Conservation (phyloP, 371 early-diverging fungal species). For the Parasitella parasitica region DNA sequence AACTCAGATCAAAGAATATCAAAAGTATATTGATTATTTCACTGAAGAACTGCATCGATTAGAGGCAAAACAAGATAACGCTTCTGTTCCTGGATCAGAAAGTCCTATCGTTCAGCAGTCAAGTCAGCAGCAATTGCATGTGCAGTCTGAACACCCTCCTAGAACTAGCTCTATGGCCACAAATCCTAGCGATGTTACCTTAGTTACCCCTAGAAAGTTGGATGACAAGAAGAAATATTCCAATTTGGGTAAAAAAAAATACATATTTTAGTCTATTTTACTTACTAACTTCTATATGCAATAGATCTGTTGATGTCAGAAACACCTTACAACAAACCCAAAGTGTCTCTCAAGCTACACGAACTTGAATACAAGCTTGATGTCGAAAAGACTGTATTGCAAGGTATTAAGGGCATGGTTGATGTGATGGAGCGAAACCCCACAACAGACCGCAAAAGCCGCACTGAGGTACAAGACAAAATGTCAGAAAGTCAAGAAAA, state of each 20-base stretch:
- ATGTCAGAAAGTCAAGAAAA: conserved; percentile 78
- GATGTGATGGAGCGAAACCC: conserved; percentile 46
- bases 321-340: conserved; percentile 77
- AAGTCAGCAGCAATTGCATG: neutral
- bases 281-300: neutral
- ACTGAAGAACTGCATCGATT: conserved; percentile 67
- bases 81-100: conserved; percentile 22
- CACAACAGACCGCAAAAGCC: conserved; percentile 54
- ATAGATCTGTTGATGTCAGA: conserved; percentile 73
- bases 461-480: conserved; percentile 65
- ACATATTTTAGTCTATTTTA: neutral
- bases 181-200: neutral
- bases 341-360: conserved; percentile 83
- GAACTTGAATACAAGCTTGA: conserved; percentile 87
- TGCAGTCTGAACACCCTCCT: conserved; percentile 19
- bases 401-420: conserved; percentile 65
- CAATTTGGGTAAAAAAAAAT: conserved; percentile 47
- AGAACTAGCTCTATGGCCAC: conserved; percentile 27
- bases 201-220: neutral
- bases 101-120: neutral
- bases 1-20: conserved; percentile 72
- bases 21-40: conserved; percentile 82
- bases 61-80: conserved; percentile 37
- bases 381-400: conserved; percentile 84
- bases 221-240: conserved; percentile 41